Evolutionary conservation across 768 basidiomycete genomes (phyloP).

Genomic region (Cubamyces lactineus): DNA sequence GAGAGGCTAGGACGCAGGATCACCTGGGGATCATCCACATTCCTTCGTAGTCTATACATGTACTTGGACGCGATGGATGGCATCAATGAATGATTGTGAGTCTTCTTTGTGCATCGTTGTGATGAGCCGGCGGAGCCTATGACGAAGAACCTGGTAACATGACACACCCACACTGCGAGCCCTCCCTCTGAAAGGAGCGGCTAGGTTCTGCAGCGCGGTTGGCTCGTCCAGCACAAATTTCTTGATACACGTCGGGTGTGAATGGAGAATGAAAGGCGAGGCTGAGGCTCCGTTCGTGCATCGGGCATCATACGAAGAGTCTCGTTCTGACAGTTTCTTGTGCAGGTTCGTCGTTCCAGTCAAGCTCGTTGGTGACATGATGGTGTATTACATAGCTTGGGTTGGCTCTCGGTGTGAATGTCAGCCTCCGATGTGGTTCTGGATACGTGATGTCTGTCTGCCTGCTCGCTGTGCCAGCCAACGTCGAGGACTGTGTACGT

Average conservation of each 20-base stretch:
- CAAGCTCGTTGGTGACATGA: not conserved
- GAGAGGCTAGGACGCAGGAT: conserved; percentile 91
- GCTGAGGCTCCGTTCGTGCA: conserved; percentile 55
- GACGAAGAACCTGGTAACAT: conserved; percentile 92
- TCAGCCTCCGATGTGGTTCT: not conserved
- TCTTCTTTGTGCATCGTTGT: conserved; percentile 16
- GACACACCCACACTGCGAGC: conserved; percentile 64
- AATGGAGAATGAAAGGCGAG: conserved; percentile 87
- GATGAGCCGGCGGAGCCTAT: conserved; percentile 43
- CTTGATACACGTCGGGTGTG: conserved; percentile 54
- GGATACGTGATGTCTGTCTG: not conserved
- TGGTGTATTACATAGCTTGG: not conserved
- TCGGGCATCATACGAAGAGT: not conserved
- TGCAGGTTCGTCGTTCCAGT: conserved; percentile 1
- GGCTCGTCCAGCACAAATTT: conserved; percentile 34
- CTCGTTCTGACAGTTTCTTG: conserved; percentile 10
- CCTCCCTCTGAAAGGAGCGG: conserved; percentile 3
- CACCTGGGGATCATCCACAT: conserved; percentile 85
- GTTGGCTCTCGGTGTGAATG: not conserved
- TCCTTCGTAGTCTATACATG: conserved; percentile 24
- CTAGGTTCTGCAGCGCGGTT: conserved; percentile 7
- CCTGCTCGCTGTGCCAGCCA: too few relatives aligned
- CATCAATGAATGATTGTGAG: conserved; percentile 16
- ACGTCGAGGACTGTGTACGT: not conserved
- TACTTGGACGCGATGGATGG: not conserved